A percentile compares a stretch with the other conserved stretches of the same genome.
These are phyloP conservation scores for Aspergillus panamensis DNA, from an alignment of 495 filamentous ascomycete species.

Conservation along the genomic window DNA sequence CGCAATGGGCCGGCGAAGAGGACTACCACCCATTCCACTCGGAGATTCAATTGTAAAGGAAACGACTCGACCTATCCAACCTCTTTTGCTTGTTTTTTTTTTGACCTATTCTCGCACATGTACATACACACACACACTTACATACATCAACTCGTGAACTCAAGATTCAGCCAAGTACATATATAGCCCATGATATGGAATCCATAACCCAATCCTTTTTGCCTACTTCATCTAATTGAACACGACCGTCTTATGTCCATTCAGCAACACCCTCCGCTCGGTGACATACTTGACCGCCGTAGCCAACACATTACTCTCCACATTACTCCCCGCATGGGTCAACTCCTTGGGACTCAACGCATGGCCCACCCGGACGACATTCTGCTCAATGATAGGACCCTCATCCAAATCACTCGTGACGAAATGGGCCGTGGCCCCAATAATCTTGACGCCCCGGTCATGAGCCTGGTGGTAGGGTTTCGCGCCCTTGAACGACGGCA, in stretches of 20 bases:
- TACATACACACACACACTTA: not conserved
- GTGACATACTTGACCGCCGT: constrained; percentile 71
- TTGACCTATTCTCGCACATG: not conserved
- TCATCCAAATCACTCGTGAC: constrained; percentile 74
- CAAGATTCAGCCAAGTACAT: not conserved
- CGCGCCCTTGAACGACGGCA: constrained; percentile 76
- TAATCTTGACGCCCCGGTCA: constrained; percentile 75
- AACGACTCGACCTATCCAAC: constrained; percentile 1
- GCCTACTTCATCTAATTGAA: too few species aligned
- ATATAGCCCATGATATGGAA: not conserved
- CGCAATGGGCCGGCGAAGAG: constrained; percentile 37
- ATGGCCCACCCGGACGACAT: constrained; percentile 65
- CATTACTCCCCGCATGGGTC: constrained; percentile 68
- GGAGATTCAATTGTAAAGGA: constrained; percentile 11
- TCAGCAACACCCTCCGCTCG: constrained; percentile 66
- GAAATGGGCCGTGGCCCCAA: constrained; percentile 73
- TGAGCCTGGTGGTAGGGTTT: constrained; percentile 80
- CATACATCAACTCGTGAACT: not conserved
- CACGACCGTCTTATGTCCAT: constrained; percentile 70
- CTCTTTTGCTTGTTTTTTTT: not conserved
- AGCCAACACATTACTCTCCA: constrained; percentile 69
- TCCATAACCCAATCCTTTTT: too few species aligned
- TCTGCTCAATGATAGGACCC: constrained; percentile 77
- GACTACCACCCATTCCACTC: constrained; percentile 44
- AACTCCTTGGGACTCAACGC: constrained; percentile 65